Conservation (phyloP, 176 grass and related monocot genomes). For the Bolboschoenus planiculmis region DNA sequence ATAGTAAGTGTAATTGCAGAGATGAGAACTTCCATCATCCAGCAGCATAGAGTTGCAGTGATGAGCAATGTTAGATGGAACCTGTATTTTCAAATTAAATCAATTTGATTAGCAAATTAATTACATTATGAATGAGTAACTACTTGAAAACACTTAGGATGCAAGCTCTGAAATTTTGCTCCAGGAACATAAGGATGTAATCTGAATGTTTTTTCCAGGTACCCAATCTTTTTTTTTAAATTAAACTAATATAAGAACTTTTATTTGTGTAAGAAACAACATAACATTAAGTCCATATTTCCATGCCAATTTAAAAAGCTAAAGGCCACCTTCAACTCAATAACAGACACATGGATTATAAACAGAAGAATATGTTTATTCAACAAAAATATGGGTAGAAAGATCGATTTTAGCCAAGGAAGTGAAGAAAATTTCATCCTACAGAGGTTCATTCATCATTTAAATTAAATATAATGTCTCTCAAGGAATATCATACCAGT, state of each 20-base stretch:
- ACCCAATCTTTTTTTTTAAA: too few species aligned
- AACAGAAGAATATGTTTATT: not conserved
- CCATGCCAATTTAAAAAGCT: too few species aligned
- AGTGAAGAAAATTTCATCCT: not conserved
- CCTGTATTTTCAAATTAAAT: slow-evolving; percentile 26
- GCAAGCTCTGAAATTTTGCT: not conserved
- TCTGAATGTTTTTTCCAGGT: too few species aligned
- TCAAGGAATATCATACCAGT: too few species aligned
- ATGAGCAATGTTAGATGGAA: too few species aligned
- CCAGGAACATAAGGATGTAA: not conserved
- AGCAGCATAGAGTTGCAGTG: slow-evolving; percentile 58
- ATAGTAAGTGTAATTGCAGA: not conserved
- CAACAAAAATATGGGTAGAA: not conserved
- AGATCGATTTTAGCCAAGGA: not conserved
- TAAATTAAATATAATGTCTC: too few species aligned
- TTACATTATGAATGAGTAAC: not conserved
- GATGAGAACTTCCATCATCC: slow-evolving; percentile 66
- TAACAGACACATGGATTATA: too few species aligned
- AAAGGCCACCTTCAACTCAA: too few species aligned
- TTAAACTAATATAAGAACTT: too few species aligned
- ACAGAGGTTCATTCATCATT: not conserved
- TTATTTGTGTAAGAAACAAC: too few species aligned
- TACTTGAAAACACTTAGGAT: not conserved
- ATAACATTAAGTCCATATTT: too few species aligned
- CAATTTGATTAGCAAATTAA: slow-evolving; percentile 10